Percentiles rank a stretch among this genome's conserved stretches.
phyloP scores from a whole-genome alignment of 805 yeast genomes.

The Wickerhamomyces rabaulensis region DNA sequence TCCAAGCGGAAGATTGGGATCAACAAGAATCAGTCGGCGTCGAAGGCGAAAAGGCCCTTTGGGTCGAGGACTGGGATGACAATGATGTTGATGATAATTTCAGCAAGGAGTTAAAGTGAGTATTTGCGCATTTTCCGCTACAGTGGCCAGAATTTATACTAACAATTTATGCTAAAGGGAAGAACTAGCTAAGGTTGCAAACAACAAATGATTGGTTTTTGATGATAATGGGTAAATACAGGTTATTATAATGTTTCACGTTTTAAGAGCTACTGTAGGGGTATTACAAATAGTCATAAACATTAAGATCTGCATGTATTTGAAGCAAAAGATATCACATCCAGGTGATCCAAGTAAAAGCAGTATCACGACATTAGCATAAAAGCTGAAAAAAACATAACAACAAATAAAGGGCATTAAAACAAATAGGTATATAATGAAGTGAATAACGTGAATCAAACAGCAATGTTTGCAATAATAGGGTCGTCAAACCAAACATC shows the following conservation, averaged over 20 bases:
- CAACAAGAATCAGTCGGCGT: conserved; percentile 46
- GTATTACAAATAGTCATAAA: too few relatives aligned
- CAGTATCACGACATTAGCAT: background rate
- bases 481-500: conserved; percentile 28
- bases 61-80: conserved; percentile 99
- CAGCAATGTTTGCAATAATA: conserved; percentile 1
- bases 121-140: background rate
- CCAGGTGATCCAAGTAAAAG: background rate
- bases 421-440: too few relatives aligned
- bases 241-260: background rate
- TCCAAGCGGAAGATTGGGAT: conserved; percentile 89
- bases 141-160: background rate
- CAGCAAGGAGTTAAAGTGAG: conserved; percentile 62
- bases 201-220: conserved; percentile 10
- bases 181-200: conserved; percentile 20
- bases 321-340: background rate
- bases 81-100: conserved; percentile 91
- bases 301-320: too few relatives aligned
- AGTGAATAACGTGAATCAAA: background rate
- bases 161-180: conserved; percentile 6
- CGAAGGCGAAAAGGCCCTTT: conserved; percentile 54
- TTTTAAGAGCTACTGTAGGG: background rate
- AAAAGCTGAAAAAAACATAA: background rate
- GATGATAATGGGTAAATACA: background rate
- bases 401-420: background rate